Conservation (phyloP, 1,284 basidiomycete species). For the Ustilago cynodontis region DNA sequence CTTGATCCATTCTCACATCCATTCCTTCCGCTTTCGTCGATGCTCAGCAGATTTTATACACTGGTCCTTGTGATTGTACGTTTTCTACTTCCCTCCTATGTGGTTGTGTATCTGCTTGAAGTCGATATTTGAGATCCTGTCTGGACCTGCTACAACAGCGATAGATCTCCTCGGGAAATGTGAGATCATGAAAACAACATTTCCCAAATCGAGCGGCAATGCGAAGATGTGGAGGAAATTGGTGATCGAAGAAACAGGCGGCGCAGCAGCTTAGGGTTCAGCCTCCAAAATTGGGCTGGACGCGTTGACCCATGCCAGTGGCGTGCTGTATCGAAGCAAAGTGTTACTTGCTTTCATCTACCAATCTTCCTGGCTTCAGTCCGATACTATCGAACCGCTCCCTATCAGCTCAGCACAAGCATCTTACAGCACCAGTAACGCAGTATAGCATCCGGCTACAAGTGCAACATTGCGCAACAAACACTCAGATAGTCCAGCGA, state of each 20-base stretch:
- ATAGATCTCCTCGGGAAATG: no score
- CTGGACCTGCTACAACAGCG: background rate
- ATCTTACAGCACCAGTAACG: background rate
- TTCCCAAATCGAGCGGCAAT: background rate
- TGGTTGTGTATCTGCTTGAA: background rate
- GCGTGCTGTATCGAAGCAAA: no score
- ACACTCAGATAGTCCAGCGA: background rate
- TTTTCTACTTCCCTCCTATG: background rate
- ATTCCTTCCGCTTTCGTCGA: background rate
- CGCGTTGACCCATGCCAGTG: constrained; percentile 48
- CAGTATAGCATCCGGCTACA: background rate
- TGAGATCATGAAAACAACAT: no score
- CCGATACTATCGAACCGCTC: background rate
- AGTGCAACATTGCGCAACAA: background rate
- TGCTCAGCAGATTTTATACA: background rate
- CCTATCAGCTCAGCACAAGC: background rate
- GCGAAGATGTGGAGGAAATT: constrained; percentile 16
- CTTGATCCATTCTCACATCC: background rate
- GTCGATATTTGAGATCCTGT: background rate
- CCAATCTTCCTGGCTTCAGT: constrained; percentile 2
- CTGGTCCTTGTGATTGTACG: constrained; percentile 26
- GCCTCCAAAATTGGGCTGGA: constrained; percentile 12
- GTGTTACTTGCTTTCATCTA: constrained; percentile 25
- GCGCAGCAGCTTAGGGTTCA: constrained; percentile 4
- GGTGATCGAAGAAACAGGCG: constrained; percentile 15